Evolutionary conservation across 2,329 filamentous ascomycete genomes (phyloP).

Genomic region (Cladorrhinum sp.): DNA sequence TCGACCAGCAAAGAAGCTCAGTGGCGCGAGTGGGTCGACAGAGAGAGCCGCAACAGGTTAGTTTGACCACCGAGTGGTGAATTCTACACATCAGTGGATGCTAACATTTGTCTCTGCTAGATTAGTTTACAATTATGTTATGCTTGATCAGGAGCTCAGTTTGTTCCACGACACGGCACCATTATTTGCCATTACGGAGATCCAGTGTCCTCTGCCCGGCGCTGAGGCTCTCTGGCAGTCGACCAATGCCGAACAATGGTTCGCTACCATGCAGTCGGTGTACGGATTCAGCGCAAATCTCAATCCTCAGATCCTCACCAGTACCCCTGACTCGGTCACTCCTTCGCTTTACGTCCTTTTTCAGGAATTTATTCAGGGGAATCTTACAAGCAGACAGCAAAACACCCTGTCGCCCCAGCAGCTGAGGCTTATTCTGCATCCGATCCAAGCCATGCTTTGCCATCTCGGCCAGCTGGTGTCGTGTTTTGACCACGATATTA

Average conservation of each 20-base stretch:
- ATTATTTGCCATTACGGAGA: constrained; percentile 62
- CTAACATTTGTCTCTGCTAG: constrained; percentile 36
- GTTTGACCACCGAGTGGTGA: constrained; percentile 23
- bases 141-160: constrained; percentile 69
- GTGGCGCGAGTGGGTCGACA: constrained; percentile 64
- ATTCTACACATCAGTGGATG: not conserved
- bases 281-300: constrained; percentile 51
- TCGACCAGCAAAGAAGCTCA: constrained; percentile 45
- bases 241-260: constrained; percentile 57
- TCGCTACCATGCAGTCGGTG: constrained; percentile 54
- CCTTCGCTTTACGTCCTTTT: constrained; percentile 64
- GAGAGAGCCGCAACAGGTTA: constrained; percentile 61
- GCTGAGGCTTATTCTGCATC: constrained; percentile 65
- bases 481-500: constrained; percentile 57
- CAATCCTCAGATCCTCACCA: constrained; percentile 50
- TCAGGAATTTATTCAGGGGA: constrained; percentile 64
- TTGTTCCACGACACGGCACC: constrained; percentile 63
- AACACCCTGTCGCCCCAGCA: constrained; percentile 49
- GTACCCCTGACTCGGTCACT: constrained; percentile 45
- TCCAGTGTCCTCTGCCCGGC: constrained; percentile 60
- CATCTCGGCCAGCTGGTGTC: constrained; percentile 63
- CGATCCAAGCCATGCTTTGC: constrained; percentile 62
- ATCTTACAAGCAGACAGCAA: constrained; percentile 48
- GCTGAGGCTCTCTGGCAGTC: constrained; percentile 63
- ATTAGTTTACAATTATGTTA: constrained; percentile 72